phyloP scores from a whole-genome alignment of 2,329 filamentous ascomycete genomes.

The Cordyceps pruinosa region DNA sequence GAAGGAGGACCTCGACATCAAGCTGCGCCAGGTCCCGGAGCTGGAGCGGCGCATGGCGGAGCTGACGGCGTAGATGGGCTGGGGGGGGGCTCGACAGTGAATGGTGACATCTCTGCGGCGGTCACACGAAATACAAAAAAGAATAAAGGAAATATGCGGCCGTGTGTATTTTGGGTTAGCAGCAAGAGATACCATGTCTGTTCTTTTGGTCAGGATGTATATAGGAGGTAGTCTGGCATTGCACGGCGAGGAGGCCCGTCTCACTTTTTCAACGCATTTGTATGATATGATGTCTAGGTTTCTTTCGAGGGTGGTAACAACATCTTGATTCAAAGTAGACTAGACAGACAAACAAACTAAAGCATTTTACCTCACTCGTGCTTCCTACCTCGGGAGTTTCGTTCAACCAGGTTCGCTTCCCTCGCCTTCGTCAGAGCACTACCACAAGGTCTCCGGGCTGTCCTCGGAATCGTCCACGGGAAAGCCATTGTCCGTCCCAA shows the following conservation, averaged over 20 bases:
- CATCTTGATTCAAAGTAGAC: not conserved
- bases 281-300: slow-evolving; percentile 10
- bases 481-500: too few species aligned
- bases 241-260: not conserved
- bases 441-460: too few species aligned
- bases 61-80: slow-evolving; percentile 40
- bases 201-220: not conserved
- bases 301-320: not conserved
- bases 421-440: too few species aligned
- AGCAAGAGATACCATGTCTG: not conserved
- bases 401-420: too few species aligned
- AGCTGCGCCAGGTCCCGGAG: slow-evolving; percentile 79
- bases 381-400: too few species aligned
- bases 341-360: not conserved
- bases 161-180: not conserved
- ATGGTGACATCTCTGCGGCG: too few species aligned
- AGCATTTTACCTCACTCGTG: not conserved
- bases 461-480: too few species aligned
- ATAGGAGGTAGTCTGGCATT: not conserved
- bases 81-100: not conserved
- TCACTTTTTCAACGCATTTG: not conserved
- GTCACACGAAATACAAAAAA: not conserved
- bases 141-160: not conserved
- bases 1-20: slow-evolving; percentile 85
- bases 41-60: slow-evolving; percentile 80